Evolutionary conservation across 148 eudicot species (phyloP).

Genomic region (Rhododendron ovatum): DNA sequence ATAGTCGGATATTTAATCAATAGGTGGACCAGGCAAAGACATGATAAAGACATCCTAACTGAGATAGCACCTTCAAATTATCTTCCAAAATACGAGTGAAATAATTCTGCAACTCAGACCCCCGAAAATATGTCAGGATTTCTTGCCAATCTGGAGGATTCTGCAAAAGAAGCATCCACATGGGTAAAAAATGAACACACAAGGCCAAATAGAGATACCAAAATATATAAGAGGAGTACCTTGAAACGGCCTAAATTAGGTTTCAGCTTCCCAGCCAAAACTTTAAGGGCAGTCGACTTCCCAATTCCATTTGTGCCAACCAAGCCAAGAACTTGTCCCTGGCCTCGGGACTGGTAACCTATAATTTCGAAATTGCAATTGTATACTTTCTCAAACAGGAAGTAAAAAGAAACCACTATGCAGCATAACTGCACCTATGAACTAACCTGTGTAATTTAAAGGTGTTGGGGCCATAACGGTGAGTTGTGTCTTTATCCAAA

Average conservation of each 20-base stretch:
- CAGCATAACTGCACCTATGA: not conserved
- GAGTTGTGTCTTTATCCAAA: constrained; percentile 94
- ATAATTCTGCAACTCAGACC: constrained; percentile 87
- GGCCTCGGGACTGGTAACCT: constrained; percentile 99
- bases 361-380: constrained; percentile 15
- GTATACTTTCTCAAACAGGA: constrained; percentile 4
- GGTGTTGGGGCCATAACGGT: constrained; percentile 96
- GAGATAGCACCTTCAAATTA: constrained; percentile 62
- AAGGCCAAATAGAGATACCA: not conserved
- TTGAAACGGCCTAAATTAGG: constrained; percentile 91
- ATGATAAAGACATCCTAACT: not conserved
- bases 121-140: constrained; percentile 76
- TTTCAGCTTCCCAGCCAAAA: constrained; percentile 93
- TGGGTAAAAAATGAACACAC: constrained; percentile 1
- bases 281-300: constrained; percentile 96
- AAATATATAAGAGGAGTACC: constrained; percentile 31
- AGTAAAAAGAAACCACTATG: not conserved
- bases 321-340: constrained; percentile 97
- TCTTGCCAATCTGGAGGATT: constrained; percentile 98
- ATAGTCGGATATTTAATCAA: not conserved
- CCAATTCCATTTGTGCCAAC: constrained; percentile 99
- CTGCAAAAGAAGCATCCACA: constrained; percentile 33
- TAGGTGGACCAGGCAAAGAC: not conserved
- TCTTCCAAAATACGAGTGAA: constrained; percentile 91
- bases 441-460: constrained; percentile 90